Evolutionary conservation across 2,329 filamentous ascomycete species (phyloP).

Genomic region (Talaromyces pinophilus): DNA sequence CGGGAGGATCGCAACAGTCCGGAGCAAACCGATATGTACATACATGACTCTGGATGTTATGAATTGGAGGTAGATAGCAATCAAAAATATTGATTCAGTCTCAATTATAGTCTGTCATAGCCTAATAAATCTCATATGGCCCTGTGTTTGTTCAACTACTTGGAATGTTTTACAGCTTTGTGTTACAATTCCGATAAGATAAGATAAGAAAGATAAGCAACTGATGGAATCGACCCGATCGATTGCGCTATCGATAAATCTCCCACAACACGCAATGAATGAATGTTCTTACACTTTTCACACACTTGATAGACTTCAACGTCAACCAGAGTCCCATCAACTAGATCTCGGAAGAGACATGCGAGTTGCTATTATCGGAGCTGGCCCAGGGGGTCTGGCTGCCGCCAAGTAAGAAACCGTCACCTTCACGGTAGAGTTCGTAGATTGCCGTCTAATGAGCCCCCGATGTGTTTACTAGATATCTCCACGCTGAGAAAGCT

Average conservation of each 20-base stretch:
- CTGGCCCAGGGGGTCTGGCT: conserved; percentile 18
- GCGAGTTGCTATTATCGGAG: conserved; percentile 21
- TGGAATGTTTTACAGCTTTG: background rate
- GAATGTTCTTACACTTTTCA: no score
- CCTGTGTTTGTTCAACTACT: background rate
- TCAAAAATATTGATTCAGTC: background rate
- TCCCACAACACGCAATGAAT: background rate
- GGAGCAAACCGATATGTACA: background rate
- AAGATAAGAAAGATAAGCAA: background rate
- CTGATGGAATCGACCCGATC: background rate
- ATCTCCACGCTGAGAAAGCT: conserved; percentile 68
- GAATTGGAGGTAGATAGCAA: background rate
- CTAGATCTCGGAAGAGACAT: background rate
- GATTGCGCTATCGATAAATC: background rate
- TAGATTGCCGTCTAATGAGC: background rate
- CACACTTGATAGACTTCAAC: background rate
- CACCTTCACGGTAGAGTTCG: background rate
- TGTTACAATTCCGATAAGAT: background rate
- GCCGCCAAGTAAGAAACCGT: conserved; percentile 17
- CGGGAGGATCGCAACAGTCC: background rate
- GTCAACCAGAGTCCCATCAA: background rate
- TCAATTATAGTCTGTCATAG: background rate
- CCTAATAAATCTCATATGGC: background rate
- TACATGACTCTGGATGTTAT: background rate
- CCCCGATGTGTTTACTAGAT: conserved; percentile 45